These are phyloP conservation scores for Ustilago nuda DNA, from an alignment of 1,284 basidiomycete species.

Conservation along the genomic window DNA sequence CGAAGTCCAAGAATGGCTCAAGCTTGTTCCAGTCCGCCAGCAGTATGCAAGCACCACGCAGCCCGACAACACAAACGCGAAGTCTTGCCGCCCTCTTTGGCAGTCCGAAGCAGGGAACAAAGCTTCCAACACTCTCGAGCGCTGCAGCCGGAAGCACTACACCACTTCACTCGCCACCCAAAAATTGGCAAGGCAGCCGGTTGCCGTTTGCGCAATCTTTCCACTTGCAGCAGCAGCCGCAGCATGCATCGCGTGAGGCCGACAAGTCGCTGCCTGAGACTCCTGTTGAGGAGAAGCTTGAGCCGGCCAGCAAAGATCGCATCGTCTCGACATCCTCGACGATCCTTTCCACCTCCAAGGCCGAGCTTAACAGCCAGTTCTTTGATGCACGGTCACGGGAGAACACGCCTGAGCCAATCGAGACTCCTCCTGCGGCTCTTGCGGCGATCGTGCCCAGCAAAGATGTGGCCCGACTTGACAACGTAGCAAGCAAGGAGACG, in stretches of 20 bases:
- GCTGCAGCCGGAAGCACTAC: conserved; percentile 37
- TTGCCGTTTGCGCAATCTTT: conserved; percentile 35
- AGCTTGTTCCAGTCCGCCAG: conserved; percentile 25
- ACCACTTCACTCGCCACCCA: conserved; percentile 47
- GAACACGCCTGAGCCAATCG: conserved; percentile 28
- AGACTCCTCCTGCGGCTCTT: conserved; percentile 2
- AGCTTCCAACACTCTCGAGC: conserved; percentile 39
- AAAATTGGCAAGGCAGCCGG: conserved; percentile 37
- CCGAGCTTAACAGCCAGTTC: conserved; percentile 36
- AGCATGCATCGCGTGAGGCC: conserved; percentile 17
- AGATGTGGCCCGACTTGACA: conserved; percentile 1
- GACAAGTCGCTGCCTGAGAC: conserved; percentile 33
- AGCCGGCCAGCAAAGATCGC: conserved; percentile 14
- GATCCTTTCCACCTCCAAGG: conserved; percentile 19
- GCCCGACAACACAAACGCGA: conserved; percentile 33
- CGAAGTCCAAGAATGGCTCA: conserved; percentile 16
- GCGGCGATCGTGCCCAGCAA: not conserved
- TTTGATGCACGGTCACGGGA: conserved; percentile 46
- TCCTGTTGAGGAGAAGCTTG: conserved; percentile 26
- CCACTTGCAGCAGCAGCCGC: conserved; percentile 12
- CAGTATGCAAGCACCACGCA: conserved; percentile 23
- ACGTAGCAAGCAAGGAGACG: conserved; percentile 6
- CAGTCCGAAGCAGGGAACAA: conserved; percentile 42
- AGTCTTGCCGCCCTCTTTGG: conserved; percentile 47
- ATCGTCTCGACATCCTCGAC: conserved; percentile 31